phyloP scores from a whole-genome alignment of 176 grass and related monocot genomes.

The Cenchrus americanus region DNA sequence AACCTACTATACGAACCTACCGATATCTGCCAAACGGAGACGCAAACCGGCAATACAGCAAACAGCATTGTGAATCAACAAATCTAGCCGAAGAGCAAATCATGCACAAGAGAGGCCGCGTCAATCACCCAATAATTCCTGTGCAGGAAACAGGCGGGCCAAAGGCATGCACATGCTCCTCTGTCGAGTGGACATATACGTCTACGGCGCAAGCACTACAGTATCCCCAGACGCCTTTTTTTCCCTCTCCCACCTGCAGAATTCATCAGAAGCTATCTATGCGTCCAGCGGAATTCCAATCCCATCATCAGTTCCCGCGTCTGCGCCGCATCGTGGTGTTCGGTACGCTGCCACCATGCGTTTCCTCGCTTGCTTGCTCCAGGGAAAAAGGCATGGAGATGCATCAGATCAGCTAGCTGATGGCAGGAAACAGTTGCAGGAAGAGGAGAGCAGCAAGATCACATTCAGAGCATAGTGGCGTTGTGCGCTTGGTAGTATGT shows the following conservation, averaged over 20 bases:
- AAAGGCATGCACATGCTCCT: background rate
- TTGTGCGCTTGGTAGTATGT: background rate
- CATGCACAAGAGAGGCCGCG: background rate
- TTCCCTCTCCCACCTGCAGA: background rate
- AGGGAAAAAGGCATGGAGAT: background rate
- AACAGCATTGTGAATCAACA: background rate
- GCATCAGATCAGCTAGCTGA: background rate
- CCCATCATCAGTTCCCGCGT: slow-evolving; percentile 44
- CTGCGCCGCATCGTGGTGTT: slow-evolving; percentile 41
- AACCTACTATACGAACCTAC: no score
- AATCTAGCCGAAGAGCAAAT: background rate
- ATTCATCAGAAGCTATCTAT: slow-evolving; percentile 4
- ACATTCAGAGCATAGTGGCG: background rate
- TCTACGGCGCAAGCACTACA: slow-evolving; percentile 27
- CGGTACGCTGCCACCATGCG: slow-evolving; percentile 38
- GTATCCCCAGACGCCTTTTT: background rate
- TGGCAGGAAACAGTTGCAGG: background rate
- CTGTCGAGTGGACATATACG: background rate
- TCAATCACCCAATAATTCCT: slow-evolving; percentile 42
- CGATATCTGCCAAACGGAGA: no score
- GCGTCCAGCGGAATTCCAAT: background rate
- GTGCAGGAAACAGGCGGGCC: background rate
- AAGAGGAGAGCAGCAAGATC: background rate
- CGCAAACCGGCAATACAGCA: background rate
- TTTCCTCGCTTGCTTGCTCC: background rate